Evolutionary conservation across 176 grass and related monocot species (phyloP), one percentile per base, ranked within the genome.

Genomic region (Tuctoria greenei): DNA sequence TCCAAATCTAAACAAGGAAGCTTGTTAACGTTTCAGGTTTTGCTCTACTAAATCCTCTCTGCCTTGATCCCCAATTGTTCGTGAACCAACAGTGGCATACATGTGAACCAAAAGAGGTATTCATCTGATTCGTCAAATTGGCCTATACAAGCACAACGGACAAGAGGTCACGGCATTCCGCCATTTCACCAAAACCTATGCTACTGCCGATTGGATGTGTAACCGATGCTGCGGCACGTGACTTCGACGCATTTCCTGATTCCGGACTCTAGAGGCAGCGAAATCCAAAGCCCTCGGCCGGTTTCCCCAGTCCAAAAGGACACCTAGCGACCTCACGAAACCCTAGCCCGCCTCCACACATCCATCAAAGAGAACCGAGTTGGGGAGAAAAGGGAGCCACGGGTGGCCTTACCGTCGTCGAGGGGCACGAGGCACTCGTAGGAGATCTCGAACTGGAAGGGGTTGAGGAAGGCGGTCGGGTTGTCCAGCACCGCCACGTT

Each of bases 391-490:
- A 0, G 7, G 25, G 12, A 8, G 14, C 6, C 38, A 10, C 4
- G 4, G 20, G n/a, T n/a, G n/a, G 28, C 7, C 67, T 10, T 83
- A 95, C 95, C 95, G 34, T 99, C 95, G 64, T 99, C 89, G 46
- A 99, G 95, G 7, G 95, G 87, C 44, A 99, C 82, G 83, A 99
- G 84, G 80, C 95, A 99, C 89, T 99, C 95, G 91, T 99, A 99
- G 79, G 95, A 95, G 79, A 99, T 99, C 92, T 99, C 95, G 87
- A 99, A 99, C 89, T 99, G 95, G 87, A 99, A 99, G 35, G 95
- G 95, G 46, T 92, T 92, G 85, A 95, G 73, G 87, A 99, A 99
- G 65, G 92, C 84, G 66, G 91, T 88, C 23, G 95, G 95, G 72
- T 99, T 99, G 62, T 99, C 95, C 79, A 95, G 86, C 84, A 99